These are phyloP conservation scores for Euphorbia tirucalli DNA, from an alignment of 345 rosid species.

Conservation along the genomic window DNA sequence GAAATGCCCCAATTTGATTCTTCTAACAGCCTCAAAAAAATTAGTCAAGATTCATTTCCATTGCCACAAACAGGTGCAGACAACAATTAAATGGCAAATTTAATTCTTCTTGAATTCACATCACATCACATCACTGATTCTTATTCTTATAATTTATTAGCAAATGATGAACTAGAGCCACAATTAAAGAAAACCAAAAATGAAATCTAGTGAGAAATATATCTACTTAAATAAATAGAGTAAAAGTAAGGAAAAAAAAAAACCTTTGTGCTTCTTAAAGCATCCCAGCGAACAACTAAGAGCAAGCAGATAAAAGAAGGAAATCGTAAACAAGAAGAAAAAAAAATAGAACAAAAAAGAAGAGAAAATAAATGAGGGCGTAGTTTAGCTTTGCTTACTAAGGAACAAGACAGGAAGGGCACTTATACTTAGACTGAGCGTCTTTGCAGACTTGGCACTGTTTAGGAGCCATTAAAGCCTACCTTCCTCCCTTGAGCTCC, in stretches of 20 bases:
- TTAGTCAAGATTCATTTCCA: no score
- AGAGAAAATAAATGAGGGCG: conserved; percentile 2
- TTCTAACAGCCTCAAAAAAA: no score
- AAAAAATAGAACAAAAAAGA: background rate
- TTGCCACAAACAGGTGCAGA: no score
- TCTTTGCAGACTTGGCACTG: conserved; percentile 38
- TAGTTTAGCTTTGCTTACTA: conserved; percentile 42
- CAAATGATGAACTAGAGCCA: background rate
- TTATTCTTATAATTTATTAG: background rate
- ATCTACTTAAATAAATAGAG: background rate
- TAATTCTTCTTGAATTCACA: no score
- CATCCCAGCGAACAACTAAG: conserved; percentile 66
- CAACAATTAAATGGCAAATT: no score
- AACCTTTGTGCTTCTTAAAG: conserved; percentile 49
- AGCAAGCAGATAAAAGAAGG: background rate
- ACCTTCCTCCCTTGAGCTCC: background rate
- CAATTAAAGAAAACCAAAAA: background rate
- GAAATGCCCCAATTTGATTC: no score
- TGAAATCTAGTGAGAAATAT: background rate
- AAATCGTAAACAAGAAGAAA: background rate
- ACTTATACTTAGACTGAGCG: conserved; percentile 69
- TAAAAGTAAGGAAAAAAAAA: background rate
- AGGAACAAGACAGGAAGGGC: conserved; percentile 72
- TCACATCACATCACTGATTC: no score
- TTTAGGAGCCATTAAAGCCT: conserved; percentile 7